These are phyloP conservation scores for Yamadazyma takamatsuzukensis DNA, from an alignment of 805 yeast species.

Conservation along the genomic window DNA sequence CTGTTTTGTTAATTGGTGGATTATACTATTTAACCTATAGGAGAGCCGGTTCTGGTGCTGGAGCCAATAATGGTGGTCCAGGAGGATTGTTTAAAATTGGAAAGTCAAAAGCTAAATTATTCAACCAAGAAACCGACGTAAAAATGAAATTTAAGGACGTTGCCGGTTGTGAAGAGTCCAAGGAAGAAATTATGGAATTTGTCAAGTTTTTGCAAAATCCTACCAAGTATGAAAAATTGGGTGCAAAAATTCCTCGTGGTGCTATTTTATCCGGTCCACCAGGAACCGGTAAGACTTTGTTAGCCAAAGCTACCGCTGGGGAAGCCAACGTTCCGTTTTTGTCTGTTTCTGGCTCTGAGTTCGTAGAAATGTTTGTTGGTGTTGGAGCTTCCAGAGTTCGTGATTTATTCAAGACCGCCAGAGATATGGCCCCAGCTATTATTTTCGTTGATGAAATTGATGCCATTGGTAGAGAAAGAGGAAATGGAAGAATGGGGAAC, in stretches of 20 bases:
- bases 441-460: conserved; percentile 98
- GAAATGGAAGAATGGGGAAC: conserved; percentile 74
- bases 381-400: conserved; percentile 98
- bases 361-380: conserved; percentile 98
- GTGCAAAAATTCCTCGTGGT: conserved; percentile 98
- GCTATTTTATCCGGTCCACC: conserved; percentile 98
- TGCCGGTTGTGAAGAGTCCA: conserved; percentile 97
- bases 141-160: conserved; percentile 89
- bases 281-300: conserved; percentile 96
- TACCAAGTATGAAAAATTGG: conserved; percentile 81
- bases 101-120: conserved; percentile 84
- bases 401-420: conserved; percentile 86
- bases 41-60: conserved; percentile 47
- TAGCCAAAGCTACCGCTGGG: conserved; percentile 98
- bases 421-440: conserved; percentile 92
- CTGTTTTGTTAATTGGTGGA: conserved; percentile 77
- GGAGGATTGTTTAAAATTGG: conserved; percentile 84
- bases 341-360: conserved; percentile 95
- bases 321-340: conserved; percentile 98
- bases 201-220: conserved; percentile 92
- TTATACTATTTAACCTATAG: conserved; percentile 59
- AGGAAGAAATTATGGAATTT: conserved; percentile 96
- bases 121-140: conserved; percentile 88
- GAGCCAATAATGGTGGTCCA: conserved; percentile 66
- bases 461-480: conserved; percentile 95